These are phyloP conservation scores for Aspergillus sp. DNA, from an alignment of 2,329 filamentous ascomycete species.

Conservation along the genomic window DNA sequence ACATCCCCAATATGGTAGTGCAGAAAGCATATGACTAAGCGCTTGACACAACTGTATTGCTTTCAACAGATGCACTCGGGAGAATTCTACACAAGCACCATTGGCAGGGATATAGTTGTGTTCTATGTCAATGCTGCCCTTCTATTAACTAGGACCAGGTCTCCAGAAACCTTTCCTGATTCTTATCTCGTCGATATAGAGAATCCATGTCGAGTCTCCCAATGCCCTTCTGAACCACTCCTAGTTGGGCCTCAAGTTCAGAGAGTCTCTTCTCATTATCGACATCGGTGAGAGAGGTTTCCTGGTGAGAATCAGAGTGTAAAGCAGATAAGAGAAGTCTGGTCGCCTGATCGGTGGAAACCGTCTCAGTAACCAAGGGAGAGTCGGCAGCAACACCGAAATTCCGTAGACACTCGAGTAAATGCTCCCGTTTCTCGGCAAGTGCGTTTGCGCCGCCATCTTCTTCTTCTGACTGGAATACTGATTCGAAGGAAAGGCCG, in stretches of 20 bases:
- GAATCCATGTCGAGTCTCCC: slow-evolving; percentile 32
- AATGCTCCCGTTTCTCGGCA: slow-evolving; percentile 27
- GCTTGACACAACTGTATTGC: no score
- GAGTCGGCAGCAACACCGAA: slow-evolving; percentile 28
- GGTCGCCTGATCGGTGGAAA: slow-evolving; percentile 29
- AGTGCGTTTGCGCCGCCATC: slow-evolving; percentile 19
- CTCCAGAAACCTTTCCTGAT: slow-evolving; percentile 31
- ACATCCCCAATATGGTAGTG: not conserved
- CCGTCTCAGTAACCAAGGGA: slow-evolving; percentile 28
- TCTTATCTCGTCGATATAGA: slow-evolving; percentile 30
- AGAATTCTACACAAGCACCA: no score
- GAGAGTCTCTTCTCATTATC: slow-evolving; percentile 25
- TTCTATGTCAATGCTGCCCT: not conserved
- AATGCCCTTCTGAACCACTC: slow-evolving; percentile 29
- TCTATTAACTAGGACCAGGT: slow-evolving; percentile 25
- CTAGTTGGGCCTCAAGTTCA: slow-evolving; percentile 30
- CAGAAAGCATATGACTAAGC: not conserved
- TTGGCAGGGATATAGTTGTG: no score
- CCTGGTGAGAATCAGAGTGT: slow-evolving; percentile 26
- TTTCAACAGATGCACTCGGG: no score
- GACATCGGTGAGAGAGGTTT: slow-evolving; percentile 25
- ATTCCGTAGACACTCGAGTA: slow-evolving; percentile 26
- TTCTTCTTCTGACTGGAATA: slow-evolving; percentile 21
- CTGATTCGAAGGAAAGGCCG: slow-evolving; percentile 27
- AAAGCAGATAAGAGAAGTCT: slow-evolving; percentile 31